Base-by-base conservation (phyloP, 139 green algal genomes). In the Coccomyxa sp. region DNA sequence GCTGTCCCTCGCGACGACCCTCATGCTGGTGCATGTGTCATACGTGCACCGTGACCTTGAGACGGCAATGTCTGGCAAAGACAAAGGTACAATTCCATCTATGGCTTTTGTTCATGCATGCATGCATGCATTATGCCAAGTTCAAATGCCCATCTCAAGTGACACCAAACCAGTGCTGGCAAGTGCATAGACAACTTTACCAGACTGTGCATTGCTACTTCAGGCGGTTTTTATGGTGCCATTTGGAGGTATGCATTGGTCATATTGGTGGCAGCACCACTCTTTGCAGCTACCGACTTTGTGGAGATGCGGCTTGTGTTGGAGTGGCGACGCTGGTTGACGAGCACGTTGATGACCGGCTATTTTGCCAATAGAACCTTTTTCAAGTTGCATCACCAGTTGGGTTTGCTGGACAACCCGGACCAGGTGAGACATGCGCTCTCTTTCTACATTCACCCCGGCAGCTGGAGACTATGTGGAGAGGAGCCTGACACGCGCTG, bases 11-110 rank as follows among this genome's bases (percentile, higher is more conserved):
- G 18, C 63, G n/a, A 90, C 82, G 58, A 93, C 90, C 0, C 28
- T 79, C 12, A 66, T 95, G 60, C 83, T 93, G 31, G 89, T 95
- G 32, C 67, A 57, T 18, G 76, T 92, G 16, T 91, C 83, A 9
- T 94, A 93, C 75, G 88, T 86, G 1, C 94, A 97, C 82, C 87
- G 88, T n/a, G 85, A 89, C 77, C 90, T 97, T 76, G 89, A 88
- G 31, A 94, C 90, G 14, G 86, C 87, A 0, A 88, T 98, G 66
- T 83, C 88, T n/a, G 90, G 92, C 27, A 96, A 95, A 76, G 79
- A 95, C 21, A 25, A 83, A 77, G 89, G 91, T 90, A 57, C 27
- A 58, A 14, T 66, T 23, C 80, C 30, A 30, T 30, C 0, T 11
- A 38, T 57, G 58, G n/a, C 67, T 1, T 21, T 79, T 32, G 27